Evolutionary conservation across 2,329 filamentous ascomycete species (phyloP).

Genomic region (Alternaria sp.): DNA sequence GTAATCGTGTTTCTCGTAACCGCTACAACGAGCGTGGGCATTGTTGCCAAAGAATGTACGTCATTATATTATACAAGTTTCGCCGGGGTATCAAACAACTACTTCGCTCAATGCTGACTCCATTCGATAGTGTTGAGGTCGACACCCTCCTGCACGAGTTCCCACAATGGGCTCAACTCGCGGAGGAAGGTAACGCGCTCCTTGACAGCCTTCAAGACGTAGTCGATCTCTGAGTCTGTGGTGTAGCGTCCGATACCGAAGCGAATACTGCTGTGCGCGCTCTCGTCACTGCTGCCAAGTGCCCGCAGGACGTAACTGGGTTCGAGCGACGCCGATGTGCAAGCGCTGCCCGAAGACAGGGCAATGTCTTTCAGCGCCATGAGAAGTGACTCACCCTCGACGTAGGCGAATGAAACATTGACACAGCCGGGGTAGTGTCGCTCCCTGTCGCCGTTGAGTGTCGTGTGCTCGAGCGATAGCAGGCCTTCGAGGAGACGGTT

Average conservation of each 20-base stretch:
- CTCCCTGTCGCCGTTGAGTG: slow-evolving; percentile 82
- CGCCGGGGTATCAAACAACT: slow-evolving; percentile 18
- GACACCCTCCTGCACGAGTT: slow-evolving; percentile 95
- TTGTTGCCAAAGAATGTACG: slow-evolving; percentile 12
- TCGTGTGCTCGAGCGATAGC: slow-evolving; percentile 87
- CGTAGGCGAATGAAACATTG: slow-evolving; percentile 97
- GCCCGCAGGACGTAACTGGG: slow-evolving; percentile 95
- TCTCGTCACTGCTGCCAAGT: slow-evolving; percentile 95
- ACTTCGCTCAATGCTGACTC: slow-evolving; percentile 80
- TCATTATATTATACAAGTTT: slow-evolving; percentile 33
- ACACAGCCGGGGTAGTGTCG: slow-evolving; percentile 95
- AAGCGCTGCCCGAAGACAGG: slow-evolving; percentile 93
- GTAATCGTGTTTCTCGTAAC: slow-evolving; percentile 23
- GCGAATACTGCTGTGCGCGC: slow-evolving; percentile 94
- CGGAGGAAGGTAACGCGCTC: slow-evolving; percentile 91
- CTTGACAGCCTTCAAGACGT: slow-evolving; percentile 91
- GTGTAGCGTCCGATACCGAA: slow-evolving; percentile 98
- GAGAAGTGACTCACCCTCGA: slow-evolving; percentile 95
- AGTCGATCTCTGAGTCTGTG: slow-evolving; percentile 93
- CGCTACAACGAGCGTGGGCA: slow-evolving; percentile 35
- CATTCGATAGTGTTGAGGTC: slow-evolving; percentile 97
- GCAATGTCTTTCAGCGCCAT: slow-evolving; percentile 99
- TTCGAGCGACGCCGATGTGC: slow-evolving; percentile 94
- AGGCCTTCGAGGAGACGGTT: slow-evolving; percentile 83
- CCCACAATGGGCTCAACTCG: slow-evolving; percentile 95